phyloP scores from a whole-genome alignment of 176 grass and related monocot genomes.

The Zoysia pacifica region DNA sequence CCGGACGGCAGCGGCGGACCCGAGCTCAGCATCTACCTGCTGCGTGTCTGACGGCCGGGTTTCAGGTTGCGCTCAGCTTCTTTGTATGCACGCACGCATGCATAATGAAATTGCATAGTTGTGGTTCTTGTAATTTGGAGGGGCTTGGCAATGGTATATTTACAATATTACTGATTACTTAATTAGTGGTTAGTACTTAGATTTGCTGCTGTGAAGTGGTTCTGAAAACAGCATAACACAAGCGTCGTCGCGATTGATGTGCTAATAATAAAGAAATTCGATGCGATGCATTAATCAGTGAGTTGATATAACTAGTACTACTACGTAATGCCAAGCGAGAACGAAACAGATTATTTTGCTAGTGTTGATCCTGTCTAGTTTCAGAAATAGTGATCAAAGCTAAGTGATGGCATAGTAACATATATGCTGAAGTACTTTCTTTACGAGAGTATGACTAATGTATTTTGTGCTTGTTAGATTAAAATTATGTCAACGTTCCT shows the following conservation, averaged over 20 bases:
- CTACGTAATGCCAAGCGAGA: not conserved
- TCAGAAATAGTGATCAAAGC: not conserved
- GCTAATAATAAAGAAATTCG: not conserved
- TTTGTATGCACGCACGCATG: slow-evolving; percentile 3
- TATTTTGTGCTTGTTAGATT: not conserved
- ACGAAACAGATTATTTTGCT: not conserved
- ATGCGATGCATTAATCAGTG: not conserved
- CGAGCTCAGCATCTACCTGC: slow-evolving; percentile 90
- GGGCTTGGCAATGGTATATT: slow-evolving; percentile 38
- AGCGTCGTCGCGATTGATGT: not conserved
- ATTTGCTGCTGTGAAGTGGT: slow-evolving; percentile 1
- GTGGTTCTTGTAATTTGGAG: slow-evolving; percentile 48
- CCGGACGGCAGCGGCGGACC: slow-evolving; percentile 69
- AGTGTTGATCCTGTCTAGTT: not conserved
- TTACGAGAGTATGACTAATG: not conserved
- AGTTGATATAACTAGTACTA: too few relatives aligned
- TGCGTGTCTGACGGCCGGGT: slow-evolving; percentile 53
- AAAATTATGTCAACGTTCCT: not conserved
- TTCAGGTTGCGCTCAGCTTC: slow-evolving; percentile 20
- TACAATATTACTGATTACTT: slow-evolving; percentile 45
- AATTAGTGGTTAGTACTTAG: slow-evolving; percentile 11
- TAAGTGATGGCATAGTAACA: not conserved
- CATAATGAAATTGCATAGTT: not conserved
- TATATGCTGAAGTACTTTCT: too few relatives aligned
- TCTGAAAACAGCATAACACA: not conserved